A percentile compares a stretch with the other conserved stretches of the same genome.
These are phyloP conservation scores for Coleophoma cylindrospora DNA, from an alignment of 2,329 filamentous ascomycete genomes.

Conservation along the genomic window DNA sequence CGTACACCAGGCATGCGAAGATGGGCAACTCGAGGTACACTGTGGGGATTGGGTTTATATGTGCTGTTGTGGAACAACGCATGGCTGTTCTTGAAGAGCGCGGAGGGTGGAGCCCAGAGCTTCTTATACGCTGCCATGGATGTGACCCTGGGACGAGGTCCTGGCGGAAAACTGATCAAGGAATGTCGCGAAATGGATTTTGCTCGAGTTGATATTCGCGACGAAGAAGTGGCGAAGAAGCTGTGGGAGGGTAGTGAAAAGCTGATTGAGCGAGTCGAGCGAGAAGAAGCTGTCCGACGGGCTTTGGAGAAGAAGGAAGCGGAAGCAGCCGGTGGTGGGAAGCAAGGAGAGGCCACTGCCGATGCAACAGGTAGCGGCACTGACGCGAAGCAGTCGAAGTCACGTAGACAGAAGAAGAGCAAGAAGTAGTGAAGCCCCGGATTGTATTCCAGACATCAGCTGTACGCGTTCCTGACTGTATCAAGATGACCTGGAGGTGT, in stretches of 20 bases:
- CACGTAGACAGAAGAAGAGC: constrained; percentile 20
- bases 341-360: constrained; percentile 14
- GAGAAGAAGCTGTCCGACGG: constrained; percentile 60
- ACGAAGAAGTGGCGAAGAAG: constrained; percentile 75
- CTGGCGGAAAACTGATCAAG: constrained; percentile 73
- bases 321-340: constrained; percentile 25
- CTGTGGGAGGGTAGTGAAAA: constrained; percentile 88
- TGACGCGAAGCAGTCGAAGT: constrained; percentile 20
- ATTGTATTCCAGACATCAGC: too few relatives aligned
- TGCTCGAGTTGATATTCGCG: constrained; percentile 66
- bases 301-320: constrained; percentile 31
- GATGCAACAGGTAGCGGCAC: constrained; percentile 26
- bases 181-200: constrained; percentile 78
- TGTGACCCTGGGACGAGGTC: constrained; percentile 55
- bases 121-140: constrained; percentile 87
- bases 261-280: constrained; percentile 77
- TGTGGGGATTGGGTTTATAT: constrained; percentile 76
- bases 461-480: too few relatives aligned
- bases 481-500: background rate
- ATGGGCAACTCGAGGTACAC: constrained; percentile 79
- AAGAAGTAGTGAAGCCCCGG: constrained; percentile 1
- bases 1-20: constrained; percentile 83
- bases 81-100: constrained; percentile 85
- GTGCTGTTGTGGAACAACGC: constrained; percentile 72
- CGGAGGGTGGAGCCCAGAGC: constrained; percentile 78